These are phyloP conservation scores for Tricholoma terreum DNA, from an alignment of 768 basidiomycete genomes.

Conservation along the genomic window DNA sequence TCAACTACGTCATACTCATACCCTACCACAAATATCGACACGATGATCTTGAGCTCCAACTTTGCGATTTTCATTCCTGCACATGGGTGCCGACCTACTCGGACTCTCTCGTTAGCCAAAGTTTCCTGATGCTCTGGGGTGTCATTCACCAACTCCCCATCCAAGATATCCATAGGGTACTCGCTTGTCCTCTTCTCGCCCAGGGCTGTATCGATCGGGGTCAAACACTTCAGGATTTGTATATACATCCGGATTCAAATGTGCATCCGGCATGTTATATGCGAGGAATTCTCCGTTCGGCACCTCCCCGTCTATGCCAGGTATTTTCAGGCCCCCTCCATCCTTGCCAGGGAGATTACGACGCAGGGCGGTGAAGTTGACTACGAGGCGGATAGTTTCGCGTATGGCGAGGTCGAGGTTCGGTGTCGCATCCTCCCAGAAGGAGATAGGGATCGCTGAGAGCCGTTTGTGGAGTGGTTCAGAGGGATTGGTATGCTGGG, in stretches of 20 bases:
- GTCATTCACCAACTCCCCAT: conserved; percentile 37
- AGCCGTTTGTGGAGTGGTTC: conserved; percentile 35
- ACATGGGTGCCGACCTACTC: conserved; percentile 36
- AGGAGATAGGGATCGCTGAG: conserved; percentile 29
- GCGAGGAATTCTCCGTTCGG: conserved; percentile 34
- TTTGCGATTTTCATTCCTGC: conserved; percentile 38
- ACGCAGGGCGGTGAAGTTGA: conserved; percentile 28
- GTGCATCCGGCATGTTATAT: conserved; percentile 30
- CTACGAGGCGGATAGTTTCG: conserved; percentile 35
- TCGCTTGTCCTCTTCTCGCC: conserved; percentile 35
- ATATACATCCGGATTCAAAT: conserved; percentile 35
- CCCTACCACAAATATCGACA: conserved; percentile 30
- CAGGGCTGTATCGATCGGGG: conserved; percentile 30
- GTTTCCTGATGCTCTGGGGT: background rate
- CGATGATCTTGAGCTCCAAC: conserved; percentile 35
- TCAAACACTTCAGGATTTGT: conserved; percentile 33
- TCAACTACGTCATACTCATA: conserved; percentile 37
- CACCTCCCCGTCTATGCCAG: conserved; percentile 23
- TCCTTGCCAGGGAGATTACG: conserved; percentile 24
- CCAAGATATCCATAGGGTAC: conserved; percentile 31
- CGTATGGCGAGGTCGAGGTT: conserved; percentile 34
- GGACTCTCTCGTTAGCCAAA: background rate
- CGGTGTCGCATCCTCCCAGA: conserved; percentile 41
- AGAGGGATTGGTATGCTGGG: conserved; percentile 23
- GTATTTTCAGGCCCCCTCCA: background rate